Conservation (phyloP, 495 filamentous ascomycete genomes). For the Penicillium angulare region DNA sequence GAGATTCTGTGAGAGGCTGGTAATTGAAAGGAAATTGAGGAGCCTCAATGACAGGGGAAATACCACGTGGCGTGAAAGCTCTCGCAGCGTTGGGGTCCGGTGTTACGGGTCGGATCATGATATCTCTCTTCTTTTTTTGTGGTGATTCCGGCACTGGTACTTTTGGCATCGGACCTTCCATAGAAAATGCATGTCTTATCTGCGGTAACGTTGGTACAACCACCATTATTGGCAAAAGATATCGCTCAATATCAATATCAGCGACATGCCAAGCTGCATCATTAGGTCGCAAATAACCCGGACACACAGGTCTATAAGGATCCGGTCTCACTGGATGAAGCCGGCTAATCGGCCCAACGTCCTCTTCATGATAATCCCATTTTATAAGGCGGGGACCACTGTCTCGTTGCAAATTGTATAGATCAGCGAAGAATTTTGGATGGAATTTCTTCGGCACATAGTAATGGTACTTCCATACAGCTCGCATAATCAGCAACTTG, state of each 20-base stretch:
- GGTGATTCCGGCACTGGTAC: too few species aligned
- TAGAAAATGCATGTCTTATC: too few species aligned
- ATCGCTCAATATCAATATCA: slow-evolving; percentile 19
- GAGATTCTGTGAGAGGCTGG: slow-evolving; percentile 14
- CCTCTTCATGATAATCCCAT: slow-evolving; percentile 3
- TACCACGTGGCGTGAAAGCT: too few species aligned
- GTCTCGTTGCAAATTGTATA: slow-evolving; percentile 27
- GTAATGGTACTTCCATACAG: slow-evolving; percentile 30
- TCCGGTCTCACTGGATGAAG: not conserved
- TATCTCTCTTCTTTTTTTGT: too few species aligned
- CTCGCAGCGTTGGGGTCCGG: too few species aligned
- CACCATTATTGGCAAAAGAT: slow-evolving; percentile 9
- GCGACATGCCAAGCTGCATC: slow-evolving; percentile 10
- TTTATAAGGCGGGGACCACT: slow-evolving; percentile 36
- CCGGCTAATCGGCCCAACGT: not conserved
- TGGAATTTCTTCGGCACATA: slow-evolving; percentile 20
- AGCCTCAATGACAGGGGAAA: too few species aligned
- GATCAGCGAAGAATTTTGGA: slow-evolving; percentile 10
- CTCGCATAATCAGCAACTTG: not conserved
- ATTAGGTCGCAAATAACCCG: slow-evolving; percentile 11
- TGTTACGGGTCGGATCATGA: too few species aligned
- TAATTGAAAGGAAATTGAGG: not conserved
- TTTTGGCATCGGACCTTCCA: too few species aligned
- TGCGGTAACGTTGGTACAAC: too few species aligned
- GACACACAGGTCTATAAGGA: not conserved